These are phyloP conservation scores for Zygnema cylindricum DNA, from an alignment of 139 green algal genomes.

Conservation along the genomic window DNA sequence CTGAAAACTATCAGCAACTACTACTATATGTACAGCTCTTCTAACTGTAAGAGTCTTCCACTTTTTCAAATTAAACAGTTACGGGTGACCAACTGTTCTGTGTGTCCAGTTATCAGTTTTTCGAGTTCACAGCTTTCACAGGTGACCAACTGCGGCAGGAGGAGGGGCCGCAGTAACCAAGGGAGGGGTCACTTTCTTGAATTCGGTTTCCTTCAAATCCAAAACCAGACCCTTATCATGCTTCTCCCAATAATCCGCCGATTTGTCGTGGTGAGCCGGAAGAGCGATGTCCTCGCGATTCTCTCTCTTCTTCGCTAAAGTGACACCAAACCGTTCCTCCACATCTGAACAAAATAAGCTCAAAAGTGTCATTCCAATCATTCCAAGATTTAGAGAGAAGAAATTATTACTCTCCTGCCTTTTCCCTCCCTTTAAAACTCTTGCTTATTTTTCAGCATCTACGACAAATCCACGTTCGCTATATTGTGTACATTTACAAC, in stretches of 20 bases:
- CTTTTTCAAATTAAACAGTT: no score
- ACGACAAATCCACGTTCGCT: no score
- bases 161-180: no score
- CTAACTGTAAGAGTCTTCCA: no score
- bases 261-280: neutral
- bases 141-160: no score
- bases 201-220: neutral
- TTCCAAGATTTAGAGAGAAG: neutral
- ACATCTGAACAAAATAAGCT: neutral
- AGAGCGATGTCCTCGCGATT: neutral
- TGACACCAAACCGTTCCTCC: neutral
- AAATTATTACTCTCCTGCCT: no score
- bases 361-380: neutral
- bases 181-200: constrained; percentile 26
- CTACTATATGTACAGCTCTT: no score
- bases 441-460: neutral
- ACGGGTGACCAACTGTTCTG: no score
- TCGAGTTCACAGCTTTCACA: no score
- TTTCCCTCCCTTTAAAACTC: neutral
- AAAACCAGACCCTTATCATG: neutral
- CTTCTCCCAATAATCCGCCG: neutral
- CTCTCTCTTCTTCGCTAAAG: neutral
- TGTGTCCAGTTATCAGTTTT: no score
- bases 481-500: no score
- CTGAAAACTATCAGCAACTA: no score